These are phyloP conservation scores for Paramecium sexaurelia DNA, from an alignment of 73 alveolate species.

Conservation along the genomic window DNA sequence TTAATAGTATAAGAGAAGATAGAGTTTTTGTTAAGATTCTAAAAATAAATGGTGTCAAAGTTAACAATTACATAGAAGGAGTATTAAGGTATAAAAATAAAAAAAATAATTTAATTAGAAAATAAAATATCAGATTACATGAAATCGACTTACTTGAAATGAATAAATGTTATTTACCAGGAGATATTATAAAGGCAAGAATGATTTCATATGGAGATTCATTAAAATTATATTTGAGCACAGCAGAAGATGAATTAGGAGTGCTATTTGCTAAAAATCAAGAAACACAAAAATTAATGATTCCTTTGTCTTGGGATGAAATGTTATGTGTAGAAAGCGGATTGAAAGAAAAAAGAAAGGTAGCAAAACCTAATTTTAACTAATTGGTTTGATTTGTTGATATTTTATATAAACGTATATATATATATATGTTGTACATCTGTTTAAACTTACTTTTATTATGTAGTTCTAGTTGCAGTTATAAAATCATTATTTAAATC, in stretches of 20 bases:
- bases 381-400: constrained; percentile 8
- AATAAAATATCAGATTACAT: constrained; percentile 70
- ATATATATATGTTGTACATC: background rate
- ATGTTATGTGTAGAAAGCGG: constrained; percentile 67
- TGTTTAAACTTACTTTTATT: background rate
- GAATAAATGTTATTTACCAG: constrained; percentile 75
- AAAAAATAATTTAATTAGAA: background rate
- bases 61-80: constrained; percentile 63
- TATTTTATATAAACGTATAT: background rate
- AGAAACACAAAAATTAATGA: constrained; percentile 73
- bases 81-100: constrained; percentile 46
- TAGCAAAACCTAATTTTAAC: constrained; percentile 73
- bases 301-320: constrained; percentile 74
- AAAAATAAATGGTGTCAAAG: constrained; percentile 43
- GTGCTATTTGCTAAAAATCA: constrained; percentile 76
- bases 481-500: background rate
- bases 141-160: constrained; percentile 72
- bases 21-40: constrained; percentile 55
- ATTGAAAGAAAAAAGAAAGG: constrained; percentile 76
- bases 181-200: constrained; percentile 77
- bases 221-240: constrained; percentile 64
- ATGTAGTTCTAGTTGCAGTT: background rate
- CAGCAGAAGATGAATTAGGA: constrained; percentile 76
- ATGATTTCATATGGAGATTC: constrained; percentile 72
- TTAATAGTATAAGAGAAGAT: constrained; percentile 49